Evolutionary conservation across 495 filamentous ascomycete species (phyloP).

Genomic region (Apiosordaria backusii): DNA sequence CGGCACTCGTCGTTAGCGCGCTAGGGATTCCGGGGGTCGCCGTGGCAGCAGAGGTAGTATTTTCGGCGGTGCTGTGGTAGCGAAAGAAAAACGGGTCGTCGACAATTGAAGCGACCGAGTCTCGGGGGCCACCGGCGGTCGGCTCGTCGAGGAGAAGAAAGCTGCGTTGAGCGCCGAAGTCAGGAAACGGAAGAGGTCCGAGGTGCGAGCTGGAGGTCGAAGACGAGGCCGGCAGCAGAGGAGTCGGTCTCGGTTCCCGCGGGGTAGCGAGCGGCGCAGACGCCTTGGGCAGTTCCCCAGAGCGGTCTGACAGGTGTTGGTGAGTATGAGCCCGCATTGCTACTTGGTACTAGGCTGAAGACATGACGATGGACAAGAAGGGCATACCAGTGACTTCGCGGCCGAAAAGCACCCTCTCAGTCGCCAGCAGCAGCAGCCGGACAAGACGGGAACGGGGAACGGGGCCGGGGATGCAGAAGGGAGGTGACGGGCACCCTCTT

Average conservation of each 20-base stretch:
- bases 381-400: constrained; percentile 2
- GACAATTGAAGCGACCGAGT: constrained; percentile 43
- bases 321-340: constrained; percentile 32
- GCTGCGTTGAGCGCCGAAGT: constrained; percentile 22
- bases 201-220: too few relatives aligned
- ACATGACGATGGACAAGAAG: not conserved
- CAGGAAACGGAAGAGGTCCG: constrained; percentile 7
- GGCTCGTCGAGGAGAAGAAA: constrained; percentile 31
- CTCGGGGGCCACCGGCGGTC: constrained; percentile 31
- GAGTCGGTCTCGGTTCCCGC: constrained; percentile 5
- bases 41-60: not conserved
- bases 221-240: too few relatives aligned
- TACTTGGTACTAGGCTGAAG: constrained; percentile 6
- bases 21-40: not conserved
- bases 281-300: constrained; percentile 13
- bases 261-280: constrained; percentile 19
- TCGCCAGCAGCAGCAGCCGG: not conserved
- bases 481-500: not conserved
- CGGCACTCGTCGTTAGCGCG: constrained; percentile 14
- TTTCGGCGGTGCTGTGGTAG: not conserved
- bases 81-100: constrained; percentile 48
- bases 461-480: not conserved
- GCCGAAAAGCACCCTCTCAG: not conserved
- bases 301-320: constrained; percentile 23
- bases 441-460: not conserved